Evolutionary conservation across 345 rosid genomes (phyloP).

Genomic region (Citrus reticulata): DNA sequence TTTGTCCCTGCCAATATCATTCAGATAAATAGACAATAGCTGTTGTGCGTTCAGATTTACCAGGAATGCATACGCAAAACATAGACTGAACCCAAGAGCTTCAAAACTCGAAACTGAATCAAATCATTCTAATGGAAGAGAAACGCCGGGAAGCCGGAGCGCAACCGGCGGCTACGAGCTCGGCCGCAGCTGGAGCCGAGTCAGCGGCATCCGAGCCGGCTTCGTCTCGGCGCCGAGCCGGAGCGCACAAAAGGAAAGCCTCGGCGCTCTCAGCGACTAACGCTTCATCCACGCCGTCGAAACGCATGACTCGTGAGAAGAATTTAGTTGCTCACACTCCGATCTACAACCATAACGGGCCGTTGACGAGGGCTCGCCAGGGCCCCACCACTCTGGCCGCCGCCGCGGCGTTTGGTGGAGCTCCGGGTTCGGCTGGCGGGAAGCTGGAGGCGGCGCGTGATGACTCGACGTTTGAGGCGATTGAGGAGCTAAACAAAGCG

Average conservation of each 20-base stretch:
- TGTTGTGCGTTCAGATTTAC: not conserved
- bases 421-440: conserved; percentile 18
- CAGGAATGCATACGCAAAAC: not conserved
- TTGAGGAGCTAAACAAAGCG: conserved; percentile 35
- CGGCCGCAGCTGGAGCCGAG: conserved; percentile 26
- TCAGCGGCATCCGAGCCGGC: conserved; percentile 59
- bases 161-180: conserved; percentile 33
- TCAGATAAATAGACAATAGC: not conserved
- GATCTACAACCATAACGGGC: conserved; percentile 85
- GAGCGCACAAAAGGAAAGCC: conserved; percentile 69
- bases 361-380: conserved; percentile 91
- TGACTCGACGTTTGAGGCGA: conserved; percentile 22
- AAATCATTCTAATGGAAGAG: conserved; percentile 46
- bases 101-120: not conserved
- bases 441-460: conserved; percentile 29
- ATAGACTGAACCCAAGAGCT: not conserved
- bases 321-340: conserved; percentile 46
- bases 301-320: conserved; percentile 84
- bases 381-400: conserved; percentile 41
- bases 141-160: conserved; percentile 52
- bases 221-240: conserved; percentile 67
- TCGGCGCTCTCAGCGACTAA: conserved; percentile 40
- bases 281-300: conserved; percentile 58
- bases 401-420: conserved; percentile 12
- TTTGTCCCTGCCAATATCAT: not conserved